Evolutionary conservation across 75 land plant species (phyloP), one percentile per base, ranked within the genome.

Genomic region (Gnetum montanum): DNA sequence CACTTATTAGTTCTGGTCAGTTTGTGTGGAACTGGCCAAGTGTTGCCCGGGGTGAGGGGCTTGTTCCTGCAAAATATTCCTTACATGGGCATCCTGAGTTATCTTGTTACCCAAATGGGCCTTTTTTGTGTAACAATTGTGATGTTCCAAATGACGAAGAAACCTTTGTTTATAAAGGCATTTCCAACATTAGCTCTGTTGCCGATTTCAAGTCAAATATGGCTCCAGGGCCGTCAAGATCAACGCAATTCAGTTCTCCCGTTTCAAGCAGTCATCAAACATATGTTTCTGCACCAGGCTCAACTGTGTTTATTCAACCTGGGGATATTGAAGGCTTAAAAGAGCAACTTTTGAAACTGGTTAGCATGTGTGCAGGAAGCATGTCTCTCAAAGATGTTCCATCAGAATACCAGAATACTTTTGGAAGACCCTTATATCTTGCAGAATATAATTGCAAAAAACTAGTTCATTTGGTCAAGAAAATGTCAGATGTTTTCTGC

Each of bases 1-100:
- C 89, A 2, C 70, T 93, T 1, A 49, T 84, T 53, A 90, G 66
- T 61, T 90, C 98, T 20, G 96, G 98, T 10, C 55, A 68, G 16
- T 88, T 68, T 77, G 86, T 93, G 0, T 93, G 98, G 98, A 84
- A 93, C 61, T 93, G 98, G 98, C 75, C 84, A 28, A 81, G 82
- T 56, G 71, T 93, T 31, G 90, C 79, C 31, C 78, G 82, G 49
- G 96, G 98, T 0, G 82, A 85, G 54, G 86, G 96, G n/a, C 72
- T 93, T 60, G 67, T 80, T 4, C 79, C 84, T 0, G 72, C 84
- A 11, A 83, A 52, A 43, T 34, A 61, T 5, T 62, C 75, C 4
- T 47, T 53, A 40, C 26, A 71, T 15, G 55, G 72, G 15, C 22
- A 40, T 58, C 31, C 68, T 15, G 74, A 75, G 11, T 13, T 65